Conservation (phyloP, 306 rosid genomes). For the Elaeagnus macrophylla region DNA sequence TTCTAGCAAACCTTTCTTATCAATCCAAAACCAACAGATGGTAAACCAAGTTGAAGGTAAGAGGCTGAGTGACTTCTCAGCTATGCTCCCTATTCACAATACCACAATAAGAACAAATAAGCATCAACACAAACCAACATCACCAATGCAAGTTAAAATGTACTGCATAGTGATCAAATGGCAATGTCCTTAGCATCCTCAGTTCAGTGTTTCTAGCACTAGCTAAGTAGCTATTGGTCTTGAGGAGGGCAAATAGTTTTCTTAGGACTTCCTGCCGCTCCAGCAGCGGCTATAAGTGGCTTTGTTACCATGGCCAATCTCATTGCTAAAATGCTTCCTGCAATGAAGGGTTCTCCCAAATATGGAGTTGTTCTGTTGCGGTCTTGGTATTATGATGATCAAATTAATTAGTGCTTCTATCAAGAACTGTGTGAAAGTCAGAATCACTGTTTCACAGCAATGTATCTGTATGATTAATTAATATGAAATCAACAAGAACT, state of each 20-base stretch:
- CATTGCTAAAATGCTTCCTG: constrained; percentile 16
- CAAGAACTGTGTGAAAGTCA: constrained; percentile 26
- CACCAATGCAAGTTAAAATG: background rate
- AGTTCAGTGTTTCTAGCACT: background rate
- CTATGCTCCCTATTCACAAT: no score
- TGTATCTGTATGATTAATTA: background rate
- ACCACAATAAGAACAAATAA: background rate
- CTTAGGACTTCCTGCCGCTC: constrained; percentile 35
- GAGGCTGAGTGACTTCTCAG: background rate
- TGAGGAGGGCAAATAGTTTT: constrained; percentile 11
- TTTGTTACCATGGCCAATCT: constrained; percentile 22
- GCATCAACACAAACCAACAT: background rate
- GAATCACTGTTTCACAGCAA: background rate
- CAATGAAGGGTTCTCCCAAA: constrained; percentile 25
- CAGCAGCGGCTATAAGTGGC: constrained; percentile 34
- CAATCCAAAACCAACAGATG: background rate
- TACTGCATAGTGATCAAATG: background rate
- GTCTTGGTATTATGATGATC: constrained; percentile 46
- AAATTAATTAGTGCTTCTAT: constrained; percentile 37
- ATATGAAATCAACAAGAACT: background rate
- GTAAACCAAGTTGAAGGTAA: background rate
- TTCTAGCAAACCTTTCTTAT: background rate
- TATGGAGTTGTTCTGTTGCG: constrained; percentile 53
- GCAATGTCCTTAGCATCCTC: background rate
- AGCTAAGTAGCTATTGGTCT: background rate